Percentiles rank a stretch among this genome's conserved stretches.
These are phyloP conservation scores for Narthecium ossifragum DNA, from an alignment of 106 monocot species.

Conservation along the genomic window DNA sequence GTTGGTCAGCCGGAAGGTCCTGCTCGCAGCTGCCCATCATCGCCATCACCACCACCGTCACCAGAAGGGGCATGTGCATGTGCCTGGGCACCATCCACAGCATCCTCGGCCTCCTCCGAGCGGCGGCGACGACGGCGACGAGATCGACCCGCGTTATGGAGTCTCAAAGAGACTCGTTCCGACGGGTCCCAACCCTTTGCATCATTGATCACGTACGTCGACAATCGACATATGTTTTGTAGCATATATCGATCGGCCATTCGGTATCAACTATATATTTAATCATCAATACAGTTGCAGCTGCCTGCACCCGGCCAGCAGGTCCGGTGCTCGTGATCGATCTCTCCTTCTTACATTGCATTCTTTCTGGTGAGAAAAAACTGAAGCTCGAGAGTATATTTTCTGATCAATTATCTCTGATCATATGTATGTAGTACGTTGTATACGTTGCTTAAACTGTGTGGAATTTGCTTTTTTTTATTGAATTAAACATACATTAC, in stretches of 20 bases:
- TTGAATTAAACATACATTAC: not conserved
- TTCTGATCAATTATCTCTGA: too few species aligned
- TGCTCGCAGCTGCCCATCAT: not conserved
- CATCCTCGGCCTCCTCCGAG: not conserved
- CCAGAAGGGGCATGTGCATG: constrained; percentile 7
- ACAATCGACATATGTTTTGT: not conserved
- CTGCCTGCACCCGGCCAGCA: too few species aligned
- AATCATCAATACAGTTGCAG: not conserved
- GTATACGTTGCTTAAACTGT: too few species aligned
- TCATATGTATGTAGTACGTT: too few species aligned
- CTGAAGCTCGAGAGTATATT: too few species aligned
- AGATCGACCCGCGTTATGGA: constrained; percentile 53
- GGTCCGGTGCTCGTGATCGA: too few species aligned
- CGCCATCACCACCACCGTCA: constrained; percentile 15
- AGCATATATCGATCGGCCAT: too few species aligned
- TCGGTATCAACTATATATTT: not conserved
- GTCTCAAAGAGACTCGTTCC: constrained; percentile 60
- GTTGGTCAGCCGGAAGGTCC: constrained; percentile 18
- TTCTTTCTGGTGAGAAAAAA: not conserved
- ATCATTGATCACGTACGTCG: constrained; percentile 29
- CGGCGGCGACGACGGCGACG: constrained; percentile 2
- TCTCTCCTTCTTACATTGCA: not conserved
- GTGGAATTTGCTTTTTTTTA: not conserved
- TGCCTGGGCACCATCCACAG: constrained; percentile 3
- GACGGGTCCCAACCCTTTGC: constrained; percentile 60